Percentiles rank a stretch among this genome's conserved stretches.
Conservation (phyloP, 345 rosid genomes). For the Combretum micranthum region DNA sequence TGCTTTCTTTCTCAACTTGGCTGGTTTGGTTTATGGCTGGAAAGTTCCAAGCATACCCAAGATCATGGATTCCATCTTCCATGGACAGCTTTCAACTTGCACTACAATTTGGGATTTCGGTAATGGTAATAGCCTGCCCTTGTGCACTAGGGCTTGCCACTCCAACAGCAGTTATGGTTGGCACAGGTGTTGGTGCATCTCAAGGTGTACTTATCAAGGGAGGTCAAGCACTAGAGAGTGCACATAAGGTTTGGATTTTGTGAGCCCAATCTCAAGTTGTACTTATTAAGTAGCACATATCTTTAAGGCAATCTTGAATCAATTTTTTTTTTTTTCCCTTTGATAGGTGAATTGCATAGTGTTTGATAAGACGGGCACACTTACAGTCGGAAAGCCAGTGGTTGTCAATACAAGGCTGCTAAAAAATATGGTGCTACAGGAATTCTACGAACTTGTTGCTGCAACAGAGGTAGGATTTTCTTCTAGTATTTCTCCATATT, state of each 20-base stretch:
- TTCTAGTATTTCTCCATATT: not conserved
- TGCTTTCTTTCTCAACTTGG: conserved; percentile 76
- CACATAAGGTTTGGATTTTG: conserved; percentile 53
- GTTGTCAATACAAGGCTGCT: conserved; percentile 70
- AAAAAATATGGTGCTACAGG: conserved; percentile 58
- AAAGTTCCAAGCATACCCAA: conserved; percentile 68
- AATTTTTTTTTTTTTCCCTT: no score
- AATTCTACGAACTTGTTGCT: conserved; percentile 73
- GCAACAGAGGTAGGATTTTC: conserved; percentile 64
- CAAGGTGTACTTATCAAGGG: conserved; percentile 92
- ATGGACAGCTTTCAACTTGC: conserved; percentile 94
- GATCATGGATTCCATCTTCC: conserved; percentile 86
- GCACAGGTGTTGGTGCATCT: conserved; percentile 97
- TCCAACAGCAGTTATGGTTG: conserved; percentile 99
- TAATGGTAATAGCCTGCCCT: conserved; percentile 97
- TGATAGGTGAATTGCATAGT: conserved; percentile 76
- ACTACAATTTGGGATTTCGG: conserved; percentile 96
- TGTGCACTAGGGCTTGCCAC: conserved; percentile 98
- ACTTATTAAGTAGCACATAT: no score
- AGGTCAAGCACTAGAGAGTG: conserved; percentile 86
- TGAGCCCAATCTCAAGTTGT: not conserved
- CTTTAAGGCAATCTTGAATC: no score
- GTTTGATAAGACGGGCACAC: conserved; percentile 98
- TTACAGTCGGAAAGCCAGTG: conserved; percentile 83
- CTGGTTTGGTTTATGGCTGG: conserved; percentile 89